A percentile compares a stretch with the other conserved stretches of the same genome.
These are phyloP conservation scores for Gigaspora rosea DNA, from an alignment of 192 early-diverging fungal species.

Conservation along the genomic window DNA sequence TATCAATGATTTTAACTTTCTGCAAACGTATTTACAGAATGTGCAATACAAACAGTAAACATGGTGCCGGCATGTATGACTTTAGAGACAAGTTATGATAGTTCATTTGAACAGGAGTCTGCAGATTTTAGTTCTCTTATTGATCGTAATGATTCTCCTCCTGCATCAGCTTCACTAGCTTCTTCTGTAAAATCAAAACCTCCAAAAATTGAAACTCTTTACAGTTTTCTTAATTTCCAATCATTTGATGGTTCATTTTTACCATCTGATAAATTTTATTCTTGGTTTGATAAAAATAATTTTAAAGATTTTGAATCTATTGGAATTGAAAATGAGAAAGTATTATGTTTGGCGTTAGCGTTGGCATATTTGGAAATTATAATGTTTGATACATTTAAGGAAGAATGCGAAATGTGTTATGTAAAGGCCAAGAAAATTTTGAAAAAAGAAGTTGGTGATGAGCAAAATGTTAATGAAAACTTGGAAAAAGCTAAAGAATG, in stretches of 20 bases:
- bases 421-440: conserved; percentile 25
- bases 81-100: no score
- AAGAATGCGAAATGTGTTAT: conserved; percentile 25
- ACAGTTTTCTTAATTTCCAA: not conserved
- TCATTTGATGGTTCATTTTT: conserved; percentile 26
- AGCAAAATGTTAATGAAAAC: not conserved
- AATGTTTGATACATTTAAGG: not conserved
- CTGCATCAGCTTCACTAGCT: not conserved
- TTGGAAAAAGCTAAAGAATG: no score
- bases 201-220: no score
- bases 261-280: conserved; percentile 2
- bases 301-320: not conserved
- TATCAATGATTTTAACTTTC: no score
- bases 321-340: not conserved
- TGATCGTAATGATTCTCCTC: not conserved
- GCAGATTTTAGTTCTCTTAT: not conserved
- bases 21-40: no score
- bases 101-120: not conserved
- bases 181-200: no score
- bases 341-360: not conserved
- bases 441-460: not conserved
- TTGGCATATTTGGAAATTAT: conserved; percentile 12
- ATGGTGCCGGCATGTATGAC: no score
- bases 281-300: not conserved
- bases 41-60: no score